Conservation (phyloP, 1,284 basidiomycete genomes). For the Neotropicomus parvogracilis region DNA sequence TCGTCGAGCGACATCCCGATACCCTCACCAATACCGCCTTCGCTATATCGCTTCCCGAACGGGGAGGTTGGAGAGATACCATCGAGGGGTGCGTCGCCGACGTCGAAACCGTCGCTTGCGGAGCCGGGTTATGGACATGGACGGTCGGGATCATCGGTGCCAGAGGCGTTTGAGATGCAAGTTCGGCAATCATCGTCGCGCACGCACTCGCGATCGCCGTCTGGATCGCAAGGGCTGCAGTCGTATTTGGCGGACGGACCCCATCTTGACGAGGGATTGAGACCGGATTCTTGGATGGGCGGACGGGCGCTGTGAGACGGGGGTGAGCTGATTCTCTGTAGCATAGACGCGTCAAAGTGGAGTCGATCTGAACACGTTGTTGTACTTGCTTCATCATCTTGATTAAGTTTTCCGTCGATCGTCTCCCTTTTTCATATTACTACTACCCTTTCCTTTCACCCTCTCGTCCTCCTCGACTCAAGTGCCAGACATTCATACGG, state of each 20-base stretch:
- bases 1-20: conserved; percentile 63
- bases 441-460: not conserved
- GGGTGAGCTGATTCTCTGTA: conserved; percentile 8
- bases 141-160: not conserved
- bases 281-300: conserved; percentile 41
- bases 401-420: not conserved
- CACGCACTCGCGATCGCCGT: conserved; percentile 5
- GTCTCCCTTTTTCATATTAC: no score
- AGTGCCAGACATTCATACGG: not conserved
- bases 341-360: conserved; percentile 10
- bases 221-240: conserved; percentile 16
- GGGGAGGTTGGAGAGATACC: conserved; percentile 36
- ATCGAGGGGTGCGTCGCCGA: conserved; percentile 8
- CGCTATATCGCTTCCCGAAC: conserved; percentile 44
- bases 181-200: conserved; percentile 35
- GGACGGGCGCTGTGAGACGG: conserved; percentile 38
- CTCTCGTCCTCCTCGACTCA: not conserved
- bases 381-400: conserved; percentile 12
- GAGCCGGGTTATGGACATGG: conserved; percentile 4
- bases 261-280: conserved; percentile 15
- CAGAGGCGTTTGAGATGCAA: conserved; percentile 49
- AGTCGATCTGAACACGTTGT: conserved; percentile 10
- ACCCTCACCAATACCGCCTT: conserved; percentile 55
- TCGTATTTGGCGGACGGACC: not conserved
- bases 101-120: conserved; percentile 4